Conservation (phyloP, 148 eudicot species). For the Persicaria maculosa region DNA sequence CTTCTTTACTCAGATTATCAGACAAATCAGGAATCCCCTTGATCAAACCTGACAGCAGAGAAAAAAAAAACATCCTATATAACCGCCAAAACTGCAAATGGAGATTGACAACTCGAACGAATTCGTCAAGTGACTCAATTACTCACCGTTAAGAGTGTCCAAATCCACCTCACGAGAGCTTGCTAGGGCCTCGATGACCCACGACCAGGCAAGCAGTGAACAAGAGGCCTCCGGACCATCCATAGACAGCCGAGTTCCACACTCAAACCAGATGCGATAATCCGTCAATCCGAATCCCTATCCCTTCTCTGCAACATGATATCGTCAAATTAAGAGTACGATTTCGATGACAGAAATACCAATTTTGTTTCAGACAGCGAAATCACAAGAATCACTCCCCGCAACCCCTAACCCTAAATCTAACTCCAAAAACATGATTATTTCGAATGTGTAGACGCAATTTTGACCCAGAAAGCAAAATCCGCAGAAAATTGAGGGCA, state of each 20-base stretch:
- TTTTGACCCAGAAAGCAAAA: too few species aligned
- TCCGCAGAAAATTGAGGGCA: too few species aligned
- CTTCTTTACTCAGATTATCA: constrained; percentile 37
- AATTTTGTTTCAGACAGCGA: too few species aligned
- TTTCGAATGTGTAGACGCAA: too few species aligned
- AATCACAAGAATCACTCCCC: neutral
- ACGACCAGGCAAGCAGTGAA: constrained; percentile 44
- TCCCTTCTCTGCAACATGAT: neutral
- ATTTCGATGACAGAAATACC: neutral
- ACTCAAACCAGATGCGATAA: neutral
- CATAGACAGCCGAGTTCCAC: constrained; percentile 13
- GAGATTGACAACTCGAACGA: neutral
- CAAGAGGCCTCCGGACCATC: constrained; percentile 18
- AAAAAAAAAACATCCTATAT: constrained; percentile 9
- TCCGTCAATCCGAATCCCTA: neutral
- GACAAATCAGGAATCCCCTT: constrained; percentile 27
- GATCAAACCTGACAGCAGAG: constrained; percentile 35
- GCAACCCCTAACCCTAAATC: neutral
- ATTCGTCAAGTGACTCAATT: neutral
- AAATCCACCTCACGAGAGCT: constrained; percentile 34
- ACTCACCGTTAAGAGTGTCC: constrained; percentile 36
- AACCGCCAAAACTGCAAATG: neutral
- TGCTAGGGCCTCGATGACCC: constrained; percentile 71
- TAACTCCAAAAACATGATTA: too few species aligned
- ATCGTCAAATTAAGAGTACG: neutral